phyloP scores from a whole-genome alignment of 1,139 yeast genomes.

The Debaryomycetaceae sp. region DNA sequence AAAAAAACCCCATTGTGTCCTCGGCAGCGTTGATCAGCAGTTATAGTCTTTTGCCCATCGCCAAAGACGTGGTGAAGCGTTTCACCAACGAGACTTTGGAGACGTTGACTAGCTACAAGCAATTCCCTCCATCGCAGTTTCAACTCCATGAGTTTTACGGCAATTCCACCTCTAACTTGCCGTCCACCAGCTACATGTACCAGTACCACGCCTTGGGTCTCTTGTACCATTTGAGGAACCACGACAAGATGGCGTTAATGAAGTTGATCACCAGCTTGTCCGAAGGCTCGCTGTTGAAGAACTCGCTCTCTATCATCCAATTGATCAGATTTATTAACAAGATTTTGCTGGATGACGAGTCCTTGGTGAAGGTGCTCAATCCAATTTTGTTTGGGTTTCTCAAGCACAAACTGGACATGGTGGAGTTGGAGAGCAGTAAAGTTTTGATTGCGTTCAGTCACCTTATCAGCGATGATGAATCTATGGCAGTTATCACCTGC shows the following conservation, averaged over 20 bases:
- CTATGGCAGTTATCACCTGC: slow-evolving; percentile 60
- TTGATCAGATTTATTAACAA: slow-evolving; percentile 78
- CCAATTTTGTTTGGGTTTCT: slow-evolving; percentile 69
- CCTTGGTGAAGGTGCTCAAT: slow-evolving; percentile 51
- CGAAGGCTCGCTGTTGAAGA: slow-evolving; percentile 58
- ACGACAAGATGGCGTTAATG: slow-evolving; percentile 91
- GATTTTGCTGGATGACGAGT: slow-evolving; percentile 57
- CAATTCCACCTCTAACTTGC: slow-evolving; percentile 45
- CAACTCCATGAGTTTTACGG: slow-evolving; percentile 54
- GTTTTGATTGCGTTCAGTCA: slow-evolving; percentile 62
- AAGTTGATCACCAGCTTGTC: slow-evolving; percentile 82
- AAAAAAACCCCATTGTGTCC: slow-evolving; percentile 79
- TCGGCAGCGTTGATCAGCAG: slow-evolving; percentile 92
- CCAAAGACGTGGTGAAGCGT: slow-evolving; percentile 87
- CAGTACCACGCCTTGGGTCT: slow-evolving; percentile 96
- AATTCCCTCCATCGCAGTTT: slow-evolving; percentile 56
- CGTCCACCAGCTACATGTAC: slow-evolving; percentile 72
- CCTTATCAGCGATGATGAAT: slow-evolving; percentile 58
- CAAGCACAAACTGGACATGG: slow-evolving; percentile 83
- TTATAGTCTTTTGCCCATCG: slow-evolving; percentile 83
- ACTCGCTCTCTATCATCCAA: slow-evolving; percentile 77
- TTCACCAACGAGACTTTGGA: slow-evolving; percentile 94
- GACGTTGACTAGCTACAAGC: slow-evolving; percentile 67
- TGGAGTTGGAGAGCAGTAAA: slow-evolving; percentile 91
- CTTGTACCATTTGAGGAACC: slow-evolving; percentile 80